Evolutionary conservation across 2,329 filamentous ascomycete genomes (phyloP), one percentile per base, ranked within the genome.

Genomic region (Sporothrix sp.): DNA sequence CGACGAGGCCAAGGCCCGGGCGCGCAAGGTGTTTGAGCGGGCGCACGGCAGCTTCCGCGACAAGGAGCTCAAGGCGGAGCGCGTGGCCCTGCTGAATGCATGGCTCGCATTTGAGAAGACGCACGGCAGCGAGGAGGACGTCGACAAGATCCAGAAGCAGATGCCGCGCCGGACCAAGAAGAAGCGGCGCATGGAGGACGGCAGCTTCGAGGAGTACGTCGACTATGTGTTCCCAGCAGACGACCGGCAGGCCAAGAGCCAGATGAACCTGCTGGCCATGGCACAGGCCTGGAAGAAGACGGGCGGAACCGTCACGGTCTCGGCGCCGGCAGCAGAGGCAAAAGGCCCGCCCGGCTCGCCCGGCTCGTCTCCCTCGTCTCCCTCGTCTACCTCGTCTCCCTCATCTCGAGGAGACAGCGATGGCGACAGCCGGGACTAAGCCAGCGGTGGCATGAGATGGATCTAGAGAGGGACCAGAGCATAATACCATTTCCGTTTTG

Each of bases 181-280:
- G 75, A 78, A 88, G 62, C 84, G 93, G 66, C 88, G 82, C 76
- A 68, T 95, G 65, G 90, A 95, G 64, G 91, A 96, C 68, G 90
- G 93, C 65, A 83, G 81, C 33, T 96, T 88, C 71, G 89, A 98
- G 74, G 93, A 98, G 71, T 97, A 95, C 67, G 80, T 93, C 69
- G 93, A 97, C 66, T 97, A 95, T 61, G 80, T 98, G 30, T 98
- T 98, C 79, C 93, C 93, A 1, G 89, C 87, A 4, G 93, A 97
- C 70, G 90, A 96, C 66, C 81, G 87, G 69, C 84, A 87, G 63
- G 84, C 85, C 51, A 85, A 85, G 58, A 90, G 87, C 61, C 71
- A 96, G 66, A 86, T 86, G 47, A 87, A 85, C 64, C 73, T 97
- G 65, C 71, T 96, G 69, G 83, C 87, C 55, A 84, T 84, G 78